Evolutionary conservation across 192 early-diverging fungal species (phyloP).

Genomic region (Dissophora ornata): DNA sequence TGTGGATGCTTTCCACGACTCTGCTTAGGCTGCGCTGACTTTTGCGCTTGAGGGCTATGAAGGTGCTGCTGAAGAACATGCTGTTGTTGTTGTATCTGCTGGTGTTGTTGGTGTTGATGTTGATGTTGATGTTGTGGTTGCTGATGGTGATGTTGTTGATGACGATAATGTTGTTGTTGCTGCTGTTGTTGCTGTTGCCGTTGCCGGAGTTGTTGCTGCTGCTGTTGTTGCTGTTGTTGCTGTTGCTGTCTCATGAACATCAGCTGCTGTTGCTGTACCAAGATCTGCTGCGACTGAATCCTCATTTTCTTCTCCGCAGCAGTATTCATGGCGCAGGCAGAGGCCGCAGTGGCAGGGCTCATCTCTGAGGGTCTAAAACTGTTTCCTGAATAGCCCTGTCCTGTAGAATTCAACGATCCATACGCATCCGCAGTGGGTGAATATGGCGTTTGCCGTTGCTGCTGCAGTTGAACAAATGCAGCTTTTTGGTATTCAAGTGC

Average conservation of each 20-base stretch:
- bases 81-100: slow-evolving; percentile 1
- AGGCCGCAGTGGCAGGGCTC: slow-evolving; percentile 2
- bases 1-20: slow-evolving; percentile 4
- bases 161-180: slow-evolving; percentile 8
- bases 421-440: slow-evolving; percentile 7
- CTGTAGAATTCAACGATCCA: no score
- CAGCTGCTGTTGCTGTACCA: slow-evolving; percentile 35
- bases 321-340: slow-evolving; percentile 7
- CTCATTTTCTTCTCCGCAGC: slow-evolving; percentile 28
- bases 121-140: slow-evolving; percentile 11
- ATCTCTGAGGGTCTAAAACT: background rate
- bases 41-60: slow-evolving; percentile 6
- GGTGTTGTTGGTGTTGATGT: slow-evolving; percentile 26
- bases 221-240: slow-evolving; percentile 17
- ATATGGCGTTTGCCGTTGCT: slow-evolving; percentile 19
- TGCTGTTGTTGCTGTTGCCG: slow-evolving; percentile 21
- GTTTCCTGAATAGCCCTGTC: slow-evolving; percentile 14
- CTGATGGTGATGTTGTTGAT: slow-evolving; percentile 12
- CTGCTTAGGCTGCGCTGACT: slow-evolving; percentile 12
- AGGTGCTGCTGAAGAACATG: slow-evolving; percentile 13
- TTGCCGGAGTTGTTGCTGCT: slow-evolving; percentile 21
- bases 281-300: slow-evolving; percentile 33
- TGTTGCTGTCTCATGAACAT: slow-evolving; percentile 32
- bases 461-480: slow-evolving; percentile 2
- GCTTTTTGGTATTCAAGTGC: slow-evolving; percentile 26